Evolutionary conservation across 2,329 filamentous ascomycete species (phyloP).

Genomic region (Botrytis sinoallii): DNA sequence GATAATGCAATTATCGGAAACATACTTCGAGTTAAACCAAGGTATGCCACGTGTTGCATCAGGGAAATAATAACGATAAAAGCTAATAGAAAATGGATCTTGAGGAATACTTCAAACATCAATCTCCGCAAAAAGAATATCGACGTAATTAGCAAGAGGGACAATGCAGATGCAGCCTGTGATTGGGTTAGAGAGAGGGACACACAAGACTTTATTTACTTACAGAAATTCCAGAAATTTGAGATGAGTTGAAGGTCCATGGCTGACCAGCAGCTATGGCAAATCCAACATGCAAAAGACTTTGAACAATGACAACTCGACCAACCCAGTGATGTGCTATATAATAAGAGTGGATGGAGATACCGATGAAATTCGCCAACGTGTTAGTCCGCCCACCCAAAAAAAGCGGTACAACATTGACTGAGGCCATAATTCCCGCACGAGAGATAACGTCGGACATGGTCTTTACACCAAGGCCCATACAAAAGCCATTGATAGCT

Average conservation of each 20-base stretch:
- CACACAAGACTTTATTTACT: background rate
- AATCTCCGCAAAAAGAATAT: conserved; percentile 13
- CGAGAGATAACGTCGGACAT: conserved; percentile 22
- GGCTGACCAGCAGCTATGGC: conserved; percentile 5
- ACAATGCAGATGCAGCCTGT: conserved; percentile 8
- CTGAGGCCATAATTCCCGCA: conserved; percentile 21
- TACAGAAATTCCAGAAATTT: conserved; percentile 14
- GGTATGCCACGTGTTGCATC: background rate
- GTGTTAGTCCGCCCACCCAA: conserved; percentile 24
- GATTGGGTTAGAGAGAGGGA: background rate
- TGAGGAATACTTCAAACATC: conserved; percentile 19
- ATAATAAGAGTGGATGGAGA: conserved; percentile 25
- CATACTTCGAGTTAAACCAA: background rate
- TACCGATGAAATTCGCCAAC: conserved; percentile 20
- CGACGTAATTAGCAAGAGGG: conserved; percentile 8
- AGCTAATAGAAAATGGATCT: conserved; percentile 13
- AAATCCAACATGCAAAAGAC: conserved; percentile 21
- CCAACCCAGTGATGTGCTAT: conserved; percentile 28
- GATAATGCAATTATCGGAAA: conserved; percentile 14
- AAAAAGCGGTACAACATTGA: conserved; percentile 29
- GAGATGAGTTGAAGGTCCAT: background rate
- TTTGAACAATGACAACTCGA: conserved; percentile 22
- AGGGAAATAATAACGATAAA: background rate
- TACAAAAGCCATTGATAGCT: conserved; percentile 22
- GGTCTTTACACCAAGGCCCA: conserved; percentile 17